Base-by-base conservation (phyloP, 2,329 filamentous ascomycete species). In the Chaetomiaceae sp. region DNA sequence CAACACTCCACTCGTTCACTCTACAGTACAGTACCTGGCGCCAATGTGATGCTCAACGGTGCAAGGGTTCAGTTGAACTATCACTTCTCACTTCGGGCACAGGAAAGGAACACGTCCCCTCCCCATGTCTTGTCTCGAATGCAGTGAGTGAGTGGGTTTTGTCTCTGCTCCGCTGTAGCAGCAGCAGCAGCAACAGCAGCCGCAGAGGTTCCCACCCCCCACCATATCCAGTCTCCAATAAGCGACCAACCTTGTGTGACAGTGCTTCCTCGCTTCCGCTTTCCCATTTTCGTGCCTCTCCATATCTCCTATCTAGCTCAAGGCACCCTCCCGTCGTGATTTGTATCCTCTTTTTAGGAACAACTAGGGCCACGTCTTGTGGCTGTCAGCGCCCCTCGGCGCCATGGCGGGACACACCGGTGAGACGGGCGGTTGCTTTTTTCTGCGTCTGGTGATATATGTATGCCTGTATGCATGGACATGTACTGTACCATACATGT, bases 231-330 rank as follows among this genome's bases (percentile, higher is more conserved):
- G n/a, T n/a, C n/a, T n/a, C n/a, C n/a, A n/a, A n/a, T 13, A 44
- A 25, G 48, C 48, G 34, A 27, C 34, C 34, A 51, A 46, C 34
- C 21, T 46, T 45, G 48, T 51, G 48, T 20, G 2, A 45, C 41
- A 20, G 5, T 20, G 1, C 14, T n/a, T n/a, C 20, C 16, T 50
- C 48, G 48, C 38, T 50, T 50, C 41, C 18, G 20, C 34, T 20
- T 40, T 38, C 48, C 41, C 14, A 21, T 25, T 18, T n/a, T n/a
- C n/a, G n/a, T n/a, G n/a, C n/a, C n/a, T n/a, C n/a, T n/a, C n/a
- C n/a, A n/a, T n/a, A n/a, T n/a, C n/a, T n/a, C n/a, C n/a, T n/a
- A n/a, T n/a, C n/a, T n/a, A n/a, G n/a, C n/a, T n/a, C n/a, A n/a
- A n/a, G n/a, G n/a, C n/a, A n/a, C 11, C 18, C 32, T 29, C 20